Percentiles rank a stretch among this genome's conserved stretches.
These are phyloP conservation scores for Trichaptum fuscoviolaceum DNA, from an alignment of 768 basidiomycete species.

Conservation along the genomic window DNA sequence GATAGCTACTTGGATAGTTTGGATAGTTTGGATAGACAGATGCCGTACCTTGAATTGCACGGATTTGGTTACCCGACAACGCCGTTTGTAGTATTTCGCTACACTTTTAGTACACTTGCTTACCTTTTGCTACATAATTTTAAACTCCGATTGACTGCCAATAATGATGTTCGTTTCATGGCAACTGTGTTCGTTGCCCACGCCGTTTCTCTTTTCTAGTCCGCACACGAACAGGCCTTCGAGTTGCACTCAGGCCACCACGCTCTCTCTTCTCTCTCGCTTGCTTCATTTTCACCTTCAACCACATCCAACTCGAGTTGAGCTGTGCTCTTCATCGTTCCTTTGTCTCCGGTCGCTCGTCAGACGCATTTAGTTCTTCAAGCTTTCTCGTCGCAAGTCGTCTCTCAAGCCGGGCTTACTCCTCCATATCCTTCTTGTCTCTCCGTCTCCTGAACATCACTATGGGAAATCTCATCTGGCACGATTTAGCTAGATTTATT, in stretches of 20 bases:
- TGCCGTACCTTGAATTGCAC: not conserved
- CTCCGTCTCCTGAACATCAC: conserved; percentile 16
- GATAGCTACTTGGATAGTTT: not conserved
- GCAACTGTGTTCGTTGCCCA: conserved; percentile 1
- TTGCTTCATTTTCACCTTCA: conserved; percentile 19
- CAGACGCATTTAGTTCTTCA: conserved; percentile 27
- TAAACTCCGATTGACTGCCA: not conserved
- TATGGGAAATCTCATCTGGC: conserved; percentile 84
- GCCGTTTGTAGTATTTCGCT: not conserved
- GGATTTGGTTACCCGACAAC: not conserved
- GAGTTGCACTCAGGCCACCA: conserved; percentile 1
- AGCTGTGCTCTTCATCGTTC: conserved; percentile 34
- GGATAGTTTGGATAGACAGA: not conserved
- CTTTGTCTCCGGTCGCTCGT: conserved; percentile 21
- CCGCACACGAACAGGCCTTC: not conserved
- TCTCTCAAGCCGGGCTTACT: conserved; percentile 17
- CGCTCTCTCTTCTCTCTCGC: conserved; percentile 12
- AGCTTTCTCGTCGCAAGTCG: conserved; percentile 11
- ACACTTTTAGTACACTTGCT: not conserved
- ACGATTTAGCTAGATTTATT: conserved; percentile 67
- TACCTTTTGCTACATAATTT: not conserved
- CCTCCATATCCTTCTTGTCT: conserved; percentile 10
- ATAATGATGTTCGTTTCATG: not conserved
- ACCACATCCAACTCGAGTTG: conserved; percentile 23
- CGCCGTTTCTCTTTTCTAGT: not conserved